phyloP scores from a whole-genome alignment of 495 filamentous ascomycete genomes.

The Hyaloscypha finlandica region DNA sequence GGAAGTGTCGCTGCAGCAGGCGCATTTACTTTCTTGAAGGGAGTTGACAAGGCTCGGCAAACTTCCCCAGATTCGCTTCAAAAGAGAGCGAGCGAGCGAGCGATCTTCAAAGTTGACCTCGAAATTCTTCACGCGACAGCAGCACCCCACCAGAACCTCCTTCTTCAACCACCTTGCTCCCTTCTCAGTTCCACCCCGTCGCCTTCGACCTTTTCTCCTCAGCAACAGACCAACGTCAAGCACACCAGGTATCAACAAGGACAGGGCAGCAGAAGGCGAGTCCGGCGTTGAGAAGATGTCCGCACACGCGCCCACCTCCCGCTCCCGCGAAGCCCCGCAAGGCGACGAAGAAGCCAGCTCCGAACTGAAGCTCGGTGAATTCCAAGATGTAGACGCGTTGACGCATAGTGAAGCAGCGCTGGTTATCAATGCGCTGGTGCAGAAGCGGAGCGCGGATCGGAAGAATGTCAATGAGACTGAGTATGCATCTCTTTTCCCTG shows the following conservation, averaged over 20 bases:
- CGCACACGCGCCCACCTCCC: conserved; percentile 36
- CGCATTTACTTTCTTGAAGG: background rate
- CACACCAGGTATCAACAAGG: background rate
- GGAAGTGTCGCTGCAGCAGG: background rate
- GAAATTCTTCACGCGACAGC: conserved; percentile 15
- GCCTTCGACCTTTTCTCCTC: background rate
- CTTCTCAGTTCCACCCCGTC: no score
- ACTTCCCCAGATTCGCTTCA: conserved; percentile 24
- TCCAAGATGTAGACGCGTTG: conserved; percentile 82
- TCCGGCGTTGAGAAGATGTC: conserved; percentile 9
- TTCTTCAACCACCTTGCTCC: background rate
- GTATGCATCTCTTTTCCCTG: conserved; percentile 36
- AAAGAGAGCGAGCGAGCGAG: background rate
- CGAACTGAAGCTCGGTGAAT: conserved; percentile 85
- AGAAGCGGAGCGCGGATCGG: conserved; percentile 65
- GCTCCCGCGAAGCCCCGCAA: conserved; percentile 68
- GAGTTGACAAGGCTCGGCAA: conserved; percentile 17
- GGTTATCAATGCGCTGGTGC: conserved; percentile 83
- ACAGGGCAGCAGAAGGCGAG: no score
- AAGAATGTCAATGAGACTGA: conserved; percentile 69
- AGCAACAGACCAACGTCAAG: no score
- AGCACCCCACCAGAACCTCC: background rate
- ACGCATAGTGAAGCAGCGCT: conserved; percentile 89
- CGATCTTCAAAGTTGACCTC: background rate
- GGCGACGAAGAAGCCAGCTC: conserved; percentile 87